Evolutionary conservation across 495 filamentous ascomycete species (phyloP).

Genomic region (Aspergillus hancockii): DNA sequence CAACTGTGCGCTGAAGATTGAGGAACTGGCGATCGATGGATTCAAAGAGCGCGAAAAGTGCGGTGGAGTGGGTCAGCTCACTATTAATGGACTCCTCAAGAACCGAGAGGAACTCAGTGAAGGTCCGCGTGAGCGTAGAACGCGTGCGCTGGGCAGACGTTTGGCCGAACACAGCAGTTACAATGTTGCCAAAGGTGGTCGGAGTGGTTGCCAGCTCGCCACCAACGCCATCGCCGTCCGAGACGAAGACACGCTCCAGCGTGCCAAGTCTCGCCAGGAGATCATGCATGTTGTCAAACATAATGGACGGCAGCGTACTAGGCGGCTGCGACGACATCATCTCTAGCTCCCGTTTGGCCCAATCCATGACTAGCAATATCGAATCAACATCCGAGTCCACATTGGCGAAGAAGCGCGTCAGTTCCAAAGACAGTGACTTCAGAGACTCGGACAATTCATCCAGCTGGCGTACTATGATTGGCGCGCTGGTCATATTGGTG

Average conservation of each 20-base stretch:
- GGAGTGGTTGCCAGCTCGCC: slow-evolving; percentile 44
- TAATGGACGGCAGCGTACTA: slow-evolving; percentile 57
- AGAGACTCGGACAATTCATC: slow-evolving; percentile 81
- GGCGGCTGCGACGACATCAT: slow-evolving; percentile 54
- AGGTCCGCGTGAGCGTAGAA: slow-evolving; percentile 77
- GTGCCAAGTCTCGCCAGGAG: slow-evolving; percentile 67
- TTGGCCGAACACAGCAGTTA: slow-evolving; percentile 74
- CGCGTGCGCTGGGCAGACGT: slow-evolving; percentile 77
- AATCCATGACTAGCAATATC: slow-evolving; percentile 92
- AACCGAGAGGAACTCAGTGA: slow-evolving; percentile 81
- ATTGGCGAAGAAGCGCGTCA: slow-evolving; percentile 86
- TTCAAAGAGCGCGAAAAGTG: slow-evolving; percentile 81
- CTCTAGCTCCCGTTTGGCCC: slow-evolving; percentile 80
- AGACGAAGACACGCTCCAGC: slow-evolving; percentile 51
- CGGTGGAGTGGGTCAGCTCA: slow-evolving; percentile 73
- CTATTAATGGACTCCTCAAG: slow-evolving; percentile 85
- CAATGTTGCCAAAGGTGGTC: slow-evolving; percentile 64
- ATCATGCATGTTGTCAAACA: slow-evolving; percentile 78
- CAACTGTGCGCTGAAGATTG: slow-evolving; percentile 82
- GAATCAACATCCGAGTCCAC: slow-evolving; percentile 90
- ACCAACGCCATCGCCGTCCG: slow-evolving; percentile 43
- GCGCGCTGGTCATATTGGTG: slow-evolving; percentile 87
- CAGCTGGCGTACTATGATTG: slow-evolving; percentile 79
- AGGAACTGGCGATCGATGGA: slow-evolving; percentile 84
- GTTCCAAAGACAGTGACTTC: slow-evolving; percentile 75